Evolutionary conservation across 78 protist species (phyloP).

Genomic region (Tieghemostelium lacteum): DNA sequence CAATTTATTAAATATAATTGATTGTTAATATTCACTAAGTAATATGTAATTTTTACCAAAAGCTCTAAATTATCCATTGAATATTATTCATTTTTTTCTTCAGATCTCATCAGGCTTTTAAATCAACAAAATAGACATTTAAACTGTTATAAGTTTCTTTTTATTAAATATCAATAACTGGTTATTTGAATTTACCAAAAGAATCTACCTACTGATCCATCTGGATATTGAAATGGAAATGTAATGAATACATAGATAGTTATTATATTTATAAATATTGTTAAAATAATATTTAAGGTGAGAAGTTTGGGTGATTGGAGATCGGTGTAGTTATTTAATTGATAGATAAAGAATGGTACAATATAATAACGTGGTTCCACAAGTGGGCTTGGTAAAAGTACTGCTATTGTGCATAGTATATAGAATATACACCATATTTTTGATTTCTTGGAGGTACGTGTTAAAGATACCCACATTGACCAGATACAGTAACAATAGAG

Average conservation of each 20-base stretch:
- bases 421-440: conserved; percentile 23
- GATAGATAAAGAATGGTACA: conserved; percentile 56
- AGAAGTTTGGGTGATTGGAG: neutral
- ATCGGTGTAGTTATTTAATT: neutral
- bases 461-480: neutral
- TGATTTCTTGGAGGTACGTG: neutral
- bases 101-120: too few species aligned
- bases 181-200: conserved; percentile 65
- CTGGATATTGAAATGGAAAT: conserved; percentile 61
- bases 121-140: too few species aligned
- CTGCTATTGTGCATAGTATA: neutral
- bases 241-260: conserved; percentile 35
- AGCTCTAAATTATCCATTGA: too few species aligned
- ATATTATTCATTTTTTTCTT: too few species aligned
- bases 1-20: too few species aligned
- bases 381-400: conserved; percentile 54
- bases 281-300: conserved; percentile 3
- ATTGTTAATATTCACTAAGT: too few species aligned
- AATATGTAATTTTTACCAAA: too few species aligned
- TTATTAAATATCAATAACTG: too few species aligned
- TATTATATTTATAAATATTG: neutral
- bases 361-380: conserved; percentile 55
- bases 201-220: conserved; percentile 51
- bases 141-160: too few species aligned
- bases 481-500: conserved; percentile 10